Percentiles rank a stretch among this genome's conserved stretches.
These are phyloP conservation scores for Coemansia sp. DNA, from an alignment of 192 early-diverging fungal genomes.

Conservation along the genomic window DNA sequence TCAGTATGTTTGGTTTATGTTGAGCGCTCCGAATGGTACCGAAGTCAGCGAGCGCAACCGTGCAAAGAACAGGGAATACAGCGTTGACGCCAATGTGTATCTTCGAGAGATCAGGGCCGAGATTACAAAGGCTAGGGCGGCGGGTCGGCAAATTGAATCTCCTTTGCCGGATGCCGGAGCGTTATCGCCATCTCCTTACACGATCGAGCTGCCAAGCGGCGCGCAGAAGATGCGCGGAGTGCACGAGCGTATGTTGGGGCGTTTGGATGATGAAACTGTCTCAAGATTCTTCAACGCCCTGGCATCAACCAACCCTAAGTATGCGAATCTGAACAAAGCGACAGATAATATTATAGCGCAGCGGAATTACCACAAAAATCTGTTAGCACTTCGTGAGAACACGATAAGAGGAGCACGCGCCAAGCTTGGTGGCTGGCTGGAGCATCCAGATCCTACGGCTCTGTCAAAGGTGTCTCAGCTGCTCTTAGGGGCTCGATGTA, in stretches of 20 bases:
- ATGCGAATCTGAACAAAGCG: neutral
- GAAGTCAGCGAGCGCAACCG: neutral
- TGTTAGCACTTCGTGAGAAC: neutral
- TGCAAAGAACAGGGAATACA: neutral
- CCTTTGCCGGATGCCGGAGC: neutral
- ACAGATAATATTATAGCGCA: neutral
- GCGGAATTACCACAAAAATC: neutral
- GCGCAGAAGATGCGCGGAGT: neutral
- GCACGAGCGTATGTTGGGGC: neutral
- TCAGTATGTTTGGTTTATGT: conserved; percentile 49
- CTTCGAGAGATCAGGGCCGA: neutral
- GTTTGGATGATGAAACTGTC: neutral
- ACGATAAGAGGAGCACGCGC: neutral
- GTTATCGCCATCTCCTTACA: neutral
- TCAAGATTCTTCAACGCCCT: neutral
- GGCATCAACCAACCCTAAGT: neutral
- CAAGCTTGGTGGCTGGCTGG: neutral
- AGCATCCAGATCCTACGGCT: neutral
- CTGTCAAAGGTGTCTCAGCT: neutral
- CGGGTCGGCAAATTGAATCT: neutral
- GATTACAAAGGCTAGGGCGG: neutral
- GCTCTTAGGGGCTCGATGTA: neutral
- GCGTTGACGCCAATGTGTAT: neutral
- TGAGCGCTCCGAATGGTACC: conserved; percentile 11
- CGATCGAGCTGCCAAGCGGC: neutral